Conservation (phyloP, 2,329 filamentous ascomycete genomes). For the Claviceps monticola region DNA sequence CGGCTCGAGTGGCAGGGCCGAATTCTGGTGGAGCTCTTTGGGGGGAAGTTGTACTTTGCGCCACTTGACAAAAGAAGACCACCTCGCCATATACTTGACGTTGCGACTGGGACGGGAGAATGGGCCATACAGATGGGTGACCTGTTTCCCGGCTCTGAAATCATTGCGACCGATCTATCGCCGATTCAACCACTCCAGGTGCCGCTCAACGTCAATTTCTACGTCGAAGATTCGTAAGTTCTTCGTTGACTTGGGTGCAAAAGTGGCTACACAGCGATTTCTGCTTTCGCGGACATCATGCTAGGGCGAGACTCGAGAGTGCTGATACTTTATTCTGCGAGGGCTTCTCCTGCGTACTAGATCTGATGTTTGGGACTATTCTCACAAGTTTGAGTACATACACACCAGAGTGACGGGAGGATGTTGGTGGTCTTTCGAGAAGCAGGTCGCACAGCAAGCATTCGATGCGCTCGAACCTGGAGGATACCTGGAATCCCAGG, state of each 20-base stretch:
- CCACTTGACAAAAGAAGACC: conserved; percentile 23
- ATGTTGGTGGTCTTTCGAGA: conserved; percentile 34
- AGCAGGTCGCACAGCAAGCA: conserved; percentile 36
- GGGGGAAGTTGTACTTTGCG: conserved; percentile 27
- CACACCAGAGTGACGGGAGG: conserved; percentile 36
- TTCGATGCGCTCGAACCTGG: conserved; percentile 35
- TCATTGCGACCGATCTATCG: conserved; percentile 53
- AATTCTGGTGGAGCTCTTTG: conserved; percentile 24
- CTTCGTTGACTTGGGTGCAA: not conserved
- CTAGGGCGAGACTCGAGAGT: not conserved
- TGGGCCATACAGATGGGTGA: conserved; percentile 58
- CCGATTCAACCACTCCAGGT: conserved; percentile 53
- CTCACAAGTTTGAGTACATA: conserved; percentile 41
- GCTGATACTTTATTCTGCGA: not conserved
- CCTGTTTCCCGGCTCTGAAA: conserved; percentile 40
- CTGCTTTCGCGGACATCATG: not conserved
- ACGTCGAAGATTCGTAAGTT: conserved; percentile 48
- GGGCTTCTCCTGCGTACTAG: conserved; percentile 13
- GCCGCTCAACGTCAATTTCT: conserved; percentile 61
- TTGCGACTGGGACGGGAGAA: conserved; percentile 34
- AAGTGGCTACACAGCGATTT: not conserved
- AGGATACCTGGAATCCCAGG: conserved; percentile 42
- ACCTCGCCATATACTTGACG: conserved; percentile 25
- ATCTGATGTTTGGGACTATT: conserved; percentile 35
- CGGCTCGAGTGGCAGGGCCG: conserved; percentile 26